phyloP scores from a whole-genome alignment of 805 yeast species.

The Metschnikowia lachancei region DNA sequence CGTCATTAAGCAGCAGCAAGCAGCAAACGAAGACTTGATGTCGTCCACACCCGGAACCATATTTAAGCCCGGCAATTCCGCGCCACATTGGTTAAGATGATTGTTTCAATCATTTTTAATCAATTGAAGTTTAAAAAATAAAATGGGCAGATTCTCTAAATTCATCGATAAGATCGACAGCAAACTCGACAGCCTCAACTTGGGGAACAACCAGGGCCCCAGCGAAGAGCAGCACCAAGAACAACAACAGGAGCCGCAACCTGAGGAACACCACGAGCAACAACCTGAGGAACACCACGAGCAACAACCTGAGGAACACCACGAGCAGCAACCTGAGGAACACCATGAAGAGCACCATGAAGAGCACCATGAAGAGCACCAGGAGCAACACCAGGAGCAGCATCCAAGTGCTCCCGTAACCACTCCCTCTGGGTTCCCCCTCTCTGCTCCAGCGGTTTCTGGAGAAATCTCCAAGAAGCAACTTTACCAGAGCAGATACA shows the following conservation, averaged over 20 bases:
- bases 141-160: slow-evolving; percentile 9
- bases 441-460: slow-evolving; percentile 36
- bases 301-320: too few species aligned
- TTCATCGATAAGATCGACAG: slow-evolving; percentile 1
- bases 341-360: too few species aligned
- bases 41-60: background rate
- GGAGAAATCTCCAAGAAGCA: slow-evolving; percentile 39
- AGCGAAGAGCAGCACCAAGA: background rate
- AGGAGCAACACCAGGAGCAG: too few species aligned
- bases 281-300: too few species aligned
- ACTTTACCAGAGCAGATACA: slow-evolving; percentile 58
- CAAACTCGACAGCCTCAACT: slow-evolving; percentile 29
- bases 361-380: too few species aligned
- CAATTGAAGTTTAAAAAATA: background rate
- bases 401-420: background rate
- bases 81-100: too few species aligned
- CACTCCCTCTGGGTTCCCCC: slow-evolving; percentile 14
- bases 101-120: background rate
- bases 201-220: slow-evolving; percentile 8
- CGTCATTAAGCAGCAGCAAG: background rate
- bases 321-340: too few species aligned
- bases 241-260: too few species aligned
- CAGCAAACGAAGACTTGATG: slow-evolving; percentile 1
- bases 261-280: too few species aligned
- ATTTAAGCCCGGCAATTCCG: too few species aligned